A percentile compares a stretch with the other conserved stretches of the same genome.
These are phyloP conservation scores for Hanseniaspora osmophila DNA, from an alignment of 805 yeast genomes.

Conservation along the genomic window DNA sequence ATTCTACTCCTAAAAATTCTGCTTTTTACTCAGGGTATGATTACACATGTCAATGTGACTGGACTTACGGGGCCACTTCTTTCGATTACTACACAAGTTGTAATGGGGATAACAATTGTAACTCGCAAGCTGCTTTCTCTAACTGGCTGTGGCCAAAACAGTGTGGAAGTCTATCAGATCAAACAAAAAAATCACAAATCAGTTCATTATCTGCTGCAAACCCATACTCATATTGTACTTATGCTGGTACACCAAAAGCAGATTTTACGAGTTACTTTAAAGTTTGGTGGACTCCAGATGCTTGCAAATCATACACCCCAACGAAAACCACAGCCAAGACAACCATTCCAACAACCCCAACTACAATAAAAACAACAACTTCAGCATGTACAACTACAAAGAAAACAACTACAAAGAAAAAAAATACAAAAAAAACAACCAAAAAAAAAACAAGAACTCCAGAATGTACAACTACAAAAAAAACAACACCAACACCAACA, in stretches of 20 bases:
- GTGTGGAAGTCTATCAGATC: not conserved
- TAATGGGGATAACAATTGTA: slow-evolving; percentile 3
- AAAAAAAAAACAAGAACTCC: too few species aligned
- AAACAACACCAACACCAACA: too few species aligned
- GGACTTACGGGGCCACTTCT: slow-evolving; percentile 4
- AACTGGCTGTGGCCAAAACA: slow-evolving; percentile 3
- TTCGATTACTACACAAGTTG: slow-evolving; percentile 5
- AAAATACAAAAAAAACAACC: too few species aligned
- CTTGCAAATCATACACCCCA: too few species aligned
- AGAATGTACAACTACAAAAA: too few species aligned
- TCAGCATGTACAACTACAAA: too few species aligned
- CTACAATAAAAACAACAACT: too few species aligned
- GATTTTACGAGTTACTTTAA: too few species aligned
- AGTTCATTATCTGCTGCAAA: not conserved
- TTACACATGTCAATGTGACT: slow-evolving; percentile 1
- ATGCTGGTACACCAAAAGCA: not conserved
- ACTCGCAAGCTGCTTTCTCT: slow-evolving; percentile 3
- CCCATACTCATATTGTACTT: not conserved
- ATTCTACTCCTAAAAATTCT: not conserved
- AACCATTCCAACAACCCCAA: too few species aligned
- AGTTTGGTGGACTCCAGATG: too few species aligned
- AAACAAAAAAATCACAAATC: not conserved
- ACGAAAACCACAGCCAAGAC: too few species aligned
- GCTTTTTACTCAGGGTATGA: not conserved
- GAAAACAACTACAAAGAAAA: too few species aligned